Evolutionary conservation across 208 protist species (phyloP).

Genomic region (Phytomonas sp.): DNA sequence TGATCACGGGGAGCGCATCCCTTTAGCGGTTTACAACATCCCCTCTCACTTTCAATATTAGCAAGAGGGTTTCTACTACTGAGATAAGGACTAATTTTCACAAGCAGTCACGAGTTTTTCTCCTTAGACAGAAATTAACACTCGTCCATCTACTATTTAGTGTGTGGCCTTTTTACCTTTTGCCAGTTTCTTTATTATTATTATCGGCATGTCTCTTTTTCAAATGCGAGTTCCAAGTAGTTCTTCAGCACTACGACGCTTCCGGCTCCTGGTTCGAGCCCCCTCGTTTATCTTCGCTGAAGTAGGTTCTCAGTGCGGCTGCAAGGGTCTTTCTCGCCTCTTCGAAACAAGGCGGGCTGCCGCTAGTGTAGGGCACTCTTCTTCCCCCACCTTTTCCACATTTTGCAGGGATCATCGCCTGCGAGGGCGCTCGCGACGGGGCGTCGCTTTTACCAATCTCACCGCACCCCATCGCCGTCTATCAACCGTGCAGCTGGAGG

Average conservation of each 20-base stretch:
- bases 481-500: conserved; percentile 16
- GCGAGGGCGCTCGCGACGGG: neutral
- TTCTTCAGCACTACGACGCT: neutral
- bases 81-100: neutral
- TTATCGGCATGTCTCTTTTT: neutral
- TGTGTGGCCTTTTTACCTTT: too few relatives aligned
- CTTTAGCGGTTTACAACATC: neutral
- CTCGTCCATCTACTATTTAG: neutral
- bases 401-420: too few relatives aligned
- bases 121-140: neutral
- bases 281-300: neutral
- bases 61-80: neutral
- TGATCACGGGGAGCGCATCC: neutral
- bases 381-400: neutral
- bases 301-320: neutral
- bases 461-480: conserved; percentile 2
- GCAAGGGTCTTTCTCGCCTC: neutral
- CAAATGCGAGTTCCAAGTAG: neutral
- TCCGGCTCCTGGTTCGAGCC: neutral
- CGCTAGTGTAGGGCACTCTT: neutral
- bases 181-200: too few relatives aligned
- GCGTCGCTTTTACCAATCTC: neutral
- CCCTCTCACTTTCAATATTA: neutral
- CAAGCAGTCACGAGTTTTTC: neutral
- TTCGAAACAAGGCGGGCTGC: neutral